Evolutionary conservation across 805 yeast genomes (phyloP).

Genomic region (Barnettozyma siamensis): DNA sequence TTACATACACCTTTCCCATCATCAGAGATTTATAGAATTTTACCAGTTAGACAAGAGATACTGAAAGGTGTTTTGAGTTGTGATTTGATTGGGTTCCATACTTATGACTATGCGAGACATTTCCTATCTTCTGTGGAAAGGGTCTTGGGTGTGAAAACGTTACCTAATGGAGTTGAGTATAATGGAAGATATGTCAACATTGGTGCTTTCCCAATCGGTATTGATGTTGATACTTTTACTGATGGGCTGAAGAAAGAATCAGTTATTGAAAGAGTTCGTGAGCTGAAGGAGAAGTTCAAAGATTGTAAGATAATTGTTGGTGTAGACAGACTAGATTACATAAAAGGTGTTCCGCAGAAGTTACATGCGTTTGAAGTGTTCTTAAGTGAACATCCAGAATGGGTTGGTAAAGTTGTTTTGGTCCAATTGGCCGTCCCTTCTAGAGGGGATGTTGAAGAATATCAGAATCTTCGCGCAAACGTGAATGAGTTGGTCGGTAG

Average conservation of each 20-base stretch:
- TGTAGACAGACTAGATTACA: slow-evolving; percentile 92
- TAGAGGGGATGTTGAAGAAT: slow-evolving; percentile 97
- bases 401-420: slow-evolving; percentile 94
- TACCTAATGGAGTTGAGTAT: slow-evolving; percentile 86
- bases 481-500: slow-evolving; percentile 96
- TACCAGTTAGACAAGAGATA: slow-evolving; percentile 93
- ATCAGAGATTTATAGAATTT: slow-evolving; percentile 88
- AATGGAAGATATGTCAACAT: slow-evolving; percentile 72
- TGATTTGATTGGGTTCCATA: slow-evolving; percentile 94
- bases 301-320: slow-evolving; percentile 89
- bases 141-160: slow-evolving; percentile 72
- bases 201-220: slow-evolving; percentile 99
- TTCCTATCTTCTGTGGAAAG: slow-evolving; percentile 85
- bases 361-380: slow-evolving; percentile 94
- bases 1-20: slow-evolving; percentile 98
- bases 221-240: slow-evolving; percentile 86
- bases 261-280: slow-evolving; percentile 62
- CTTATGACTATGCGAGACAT: slow-evolving; percentile 98
- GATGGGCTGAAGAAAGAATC: slow-evolving; percentile 62
- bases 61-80: slow-evolving; percentile 88
- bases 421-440: slow-evolving; percentile 98
- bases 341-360: slow-evolving; percentile 97
- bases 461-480: slow-evolving; percentile 85
- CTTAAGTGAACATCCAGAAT: slow-evolving; percentile 88
- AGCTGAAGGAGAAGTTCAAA: slow-evolving; percentile 58